phyloP scores from a whole-genome alignment of 306 rosid genomes.

The Abrus pulchellus region DNA sequence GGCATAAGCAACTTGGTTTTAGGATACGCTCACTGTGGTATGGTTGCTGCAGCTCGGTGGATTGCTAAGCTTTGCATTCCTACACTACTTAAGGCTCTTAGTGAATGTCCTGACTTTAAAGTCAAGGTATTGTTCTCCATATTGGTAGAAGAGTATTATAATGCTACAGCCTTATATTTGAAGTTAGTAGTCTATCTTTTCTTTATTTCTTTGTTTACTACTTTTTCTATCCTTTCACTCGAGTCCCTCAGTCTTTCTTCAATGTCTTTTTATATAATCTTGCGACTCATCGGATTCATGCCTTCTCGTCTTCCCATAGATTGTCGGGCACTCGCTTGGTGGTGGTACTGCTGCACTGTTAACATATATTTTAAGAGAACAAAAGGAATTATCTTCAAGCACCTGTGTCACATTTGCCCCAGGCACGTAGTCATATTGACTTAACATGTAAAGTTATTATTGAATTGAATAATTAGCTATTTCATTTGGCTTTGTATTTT shows the following conservation, averaged over 20 bases:
- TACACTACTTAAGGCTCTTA: constrained; percentile 76
- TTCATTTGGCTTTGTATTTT: neutral
- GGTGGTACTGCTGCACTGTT: constrained; percentile 91
- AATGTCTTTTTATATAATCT: neutral
- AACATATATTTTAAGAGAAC: constrained; percentile 82
- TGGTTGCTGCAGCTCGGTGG: constrained; percentile 99
- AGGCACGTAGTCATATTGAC: constrained; percentile 55
- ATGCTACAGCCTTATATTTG: neutral
- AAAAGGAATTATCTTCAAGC: constrained; percentile 68
- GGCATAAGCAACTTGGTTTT: constrained; percentile 76
- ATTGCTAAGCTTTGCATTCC: constrained; percentile 94
- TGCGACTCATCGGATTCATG: neutral
- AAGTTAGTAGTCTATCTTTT: constrained; percentile 10
- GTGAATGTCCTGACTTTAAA: constrained; percentile 80
- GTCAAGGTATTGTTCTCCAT: constrained; percentile 64
- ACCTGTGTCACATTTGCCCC: constrained; percentile 83
- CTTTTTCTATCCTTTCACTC: neutral
- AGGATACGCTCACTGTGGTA: constrained; percentile 97
- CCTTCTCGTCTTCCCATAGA: constrained; percentile 51
- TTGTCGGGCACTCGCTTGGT: constrained; percentile 91
- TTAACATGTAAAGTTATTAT: constrained; percentile 11
- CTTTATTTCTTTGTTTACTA: neutral
- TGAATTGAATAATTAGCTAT: constrained; percentile 3
- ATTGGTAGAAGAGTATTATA: constrained; percentile 27
- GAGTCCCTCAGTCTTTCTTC: neutral